phyloP scores from a whole-genome alignment of 176 grass and related monocot genomes.

The Avena insularis region DNA sequence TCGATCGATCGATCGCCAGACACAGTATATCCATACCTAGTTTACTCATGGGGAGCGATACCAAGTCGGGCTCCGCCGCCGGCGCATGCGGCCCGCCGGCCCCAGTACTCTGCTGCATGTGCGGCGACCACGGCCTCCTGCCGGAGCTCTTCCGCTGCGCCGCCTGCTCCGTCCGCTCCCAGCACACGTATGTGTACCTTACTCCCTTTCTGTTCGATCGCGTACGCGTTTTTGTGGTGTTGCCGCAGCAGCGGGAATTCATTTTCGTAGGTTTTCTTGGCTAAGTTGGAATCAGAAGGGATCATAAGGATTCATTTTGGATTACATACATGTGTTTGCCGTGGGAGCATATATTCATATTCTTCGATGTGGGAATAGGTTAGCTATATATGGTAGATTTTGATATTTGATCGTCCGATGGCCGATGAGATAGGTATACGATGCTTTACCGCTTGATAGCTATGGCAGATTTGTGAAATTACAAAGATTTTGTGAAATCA shows the following conservation, averaged over 20 bases:
- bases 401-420: too few relatives aligned
- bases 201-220: background rate
- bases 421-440: too few relatives aligned
- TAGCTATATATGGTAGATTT: constrained; percentile 7
- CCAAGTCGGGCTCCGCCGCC: constrained; percentile 32
- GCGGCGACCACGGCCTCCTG: constrained; percentile 84
- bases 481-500: background rate
- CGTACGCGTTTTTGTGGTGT: background rate
- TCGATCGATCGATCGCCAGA: background rate
- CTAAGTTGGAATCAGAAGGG: background rate
- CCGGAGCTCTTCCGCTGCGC: constrained; percentile 90
- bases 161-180: constrained; percentile 74
- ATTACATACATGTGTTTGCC: background rate
- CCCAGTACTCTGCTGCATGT: constrained; percentile 85
- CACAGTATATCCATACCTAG: background rate
- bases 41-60: constrained; percentile 56
- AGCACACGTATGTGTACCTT: constrained; percentile 78
- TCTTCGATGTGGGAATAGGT: constrained; percentile 25
- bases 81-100: background rate
- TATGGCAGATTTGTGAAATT: background rate
- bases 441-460: too few relatives aligned
- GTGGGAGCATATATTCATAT: background rate
- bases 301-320: background rate
- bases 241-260: background rate
- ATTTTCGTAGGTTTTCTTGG: constrained; percentile 7